phyloP scores from a whole-genome alignment of 768 basidiomycete genomes.

The Suillus sp. region DNA sequence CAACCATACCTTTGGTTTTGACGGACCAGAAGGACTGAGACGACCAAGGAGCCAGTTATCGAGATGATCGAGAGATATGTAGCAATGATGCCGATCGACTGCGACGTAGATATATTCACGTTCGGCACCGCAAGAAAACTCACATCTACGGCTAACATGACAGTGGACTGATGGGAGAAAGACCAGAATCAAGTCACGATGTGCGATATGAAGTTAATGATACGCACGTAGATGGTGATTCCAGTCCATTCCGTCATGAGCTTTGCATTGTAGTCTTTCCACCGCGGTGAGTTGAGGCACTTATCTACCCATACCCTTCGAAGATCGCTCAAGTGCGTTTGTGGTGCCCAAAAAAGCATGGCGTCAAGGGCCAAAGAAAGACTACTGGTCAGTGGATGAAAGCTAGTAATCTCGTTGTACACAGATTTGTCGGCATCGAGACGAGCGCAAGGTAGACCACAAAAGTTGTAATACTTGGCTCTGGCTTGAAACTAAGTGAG shows the following conservation, averaged over 20 bases:
- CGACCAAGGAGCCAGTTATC: constrained; percentile 15
- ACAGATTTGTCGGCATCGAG: constrained; percentile 47
- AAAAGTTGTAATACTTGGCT: constrained; percentile 45
- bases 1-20: constrained; percentile 38
- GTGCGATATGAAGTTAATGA: neutral
- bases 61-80: constrained; percentile 16
- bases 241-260: constrained; percentile 19
- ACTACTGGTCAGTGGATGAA: neutral
- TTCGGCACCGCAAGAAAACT: constrained; percentile 39
- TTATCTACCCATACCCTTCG: constrained; percentile 13
- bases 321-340: constrained; percentile 36
- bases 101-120: constrained; percentile 24
- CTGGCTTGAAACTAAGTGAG: constrained; percentile 19
- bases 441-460: constrained; percentile 49
- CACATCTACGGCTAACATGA: constrained; percentile 37
- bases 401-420: constrained; percentile 13
- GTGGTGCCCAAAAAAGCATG: constrained; percentile 10
- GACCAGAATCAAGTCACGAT: neutral
- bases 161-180: constrained; percentile 29
- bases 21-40: constrained; percentile 15
- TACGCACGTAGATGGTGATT: constrained; percentile 19
- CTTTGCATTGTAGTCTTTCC: constrained; percentile 25
- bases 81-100: constrained; percentile 7
- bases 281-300: constrained; percentile 15
- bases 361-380: constrained; percentile 10